Evolutionary conservation across 768 basidiomycete genomes (phyloP).

Genomic region (Phaffia australis): DNA sequence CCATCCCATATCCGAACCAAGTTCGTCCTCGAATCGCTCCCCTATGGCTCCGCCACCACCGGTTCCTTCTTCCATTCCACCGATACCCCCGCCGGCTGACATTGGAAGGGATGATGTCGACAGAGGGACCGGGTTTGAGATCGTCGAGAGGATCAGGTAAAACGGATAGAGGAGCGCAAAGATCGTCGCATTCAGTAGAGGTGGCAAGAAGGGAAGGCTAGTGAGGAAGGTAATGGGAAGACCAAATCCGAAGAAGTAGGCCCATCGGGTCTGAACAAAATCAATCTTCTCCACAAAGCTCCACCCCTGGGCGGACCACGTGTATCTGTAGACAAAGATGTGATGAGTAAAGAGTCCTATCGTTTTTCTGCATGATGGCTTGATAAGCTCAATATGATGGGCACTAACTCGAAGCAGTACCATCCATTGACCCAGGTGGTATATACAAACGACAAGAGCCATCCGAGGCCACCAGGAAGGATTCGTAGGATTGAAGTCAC

Average conservation of each 20-base stretch:
- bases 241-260: slow-evolving; percentile 38
- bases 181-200: slow-evolving; percentile 34
- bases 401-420: slow-evolving; percentile 36
- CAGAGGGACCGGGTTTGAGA: slow-evolving; percentile 1
- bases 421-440: slow-evolving; percentile 35
- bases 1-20: slow-evolving; percentile 3
- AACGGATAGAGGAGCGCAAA: slow-evolving; percentile 37
- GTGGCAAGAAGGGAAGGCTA: slow-evolving; percentile 32
- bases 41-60: background rate
- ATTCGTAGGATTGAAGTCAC: slow-evolving; percentile 33
- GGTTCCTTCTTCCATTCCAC: background rate
- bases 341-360: slow-evolving; percentile 24
- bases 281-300: slow-evolving; percentile 16
- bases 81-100: background rate
- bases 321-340: slow-evolving; percentile 5
- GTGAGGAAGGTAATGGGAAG: slow-evolving; percentile 31
- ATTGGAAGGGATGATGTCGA: slow-evolving; percentile 6
- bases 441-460: slow-evolving; percentile 30
- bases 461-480: slow-evolving; percentile 31
- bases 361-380: slow-evolving; percentile 30
- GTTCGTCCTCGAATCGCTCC: background rate
- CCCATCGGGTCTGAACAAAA: slow-evolving; percentile 33
- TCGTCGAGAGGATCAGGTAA: slow-evolving; percentile 12
- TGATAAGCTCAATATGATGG: background rate
- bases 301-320: slow-evolving; percentile 22